Evolutionary conservation across 2,329 filamentous ascomycete genomes (phyloP).

Genomic region (Stachybotrys chartarum): DNA sequence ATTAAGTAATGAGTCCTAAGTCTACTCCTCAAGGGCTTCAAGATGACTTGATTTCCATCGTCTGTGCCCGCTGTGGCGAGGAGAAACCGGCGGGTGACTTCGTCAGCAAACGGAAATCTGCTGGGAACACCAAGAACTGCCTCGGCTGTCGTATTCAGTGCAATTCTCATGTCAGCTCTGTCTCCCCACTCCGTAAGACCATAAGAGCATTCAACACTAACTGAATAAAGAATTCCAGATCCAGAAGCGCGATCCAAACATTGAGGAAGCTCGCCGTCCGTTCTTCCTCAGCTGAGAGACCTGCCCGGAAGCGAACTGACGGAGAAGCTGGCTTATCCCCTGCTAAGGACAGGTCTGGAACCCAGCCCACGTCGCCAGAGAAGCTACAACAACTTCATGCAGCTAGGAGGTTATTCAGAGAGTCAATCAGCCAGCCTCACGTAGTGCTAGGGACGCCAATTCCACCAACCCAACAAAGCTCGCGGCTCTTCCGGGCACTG

Average conservation of each 20-base stretch:
- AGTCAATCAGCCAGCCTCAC: background rate
- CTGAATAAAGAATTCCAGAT: conserved; percentile 7
- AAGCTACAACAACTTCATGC: background rate
- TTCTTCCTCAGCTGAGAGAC: conserved; percentile 3
- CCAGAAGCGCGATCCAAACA: conserved; percentile 1
- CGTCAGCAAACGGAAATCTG: conserved; percentile 1
- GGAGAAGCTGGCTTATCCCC: background rate
- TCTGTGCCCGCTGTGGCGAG: conserved; percentile 3
- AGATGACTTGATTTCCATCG: conserved; percentile 4
- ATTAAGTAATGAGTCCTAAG: conserved; percentile 3
- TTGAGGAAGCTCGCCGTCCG: conserved; percentile 2
- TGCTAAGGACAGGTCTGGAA: background rate
- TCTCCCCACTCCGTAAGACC: background rate
- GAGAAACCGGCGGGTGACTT: conserved; percentile 4
- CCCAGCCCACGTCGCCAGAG: background rate
- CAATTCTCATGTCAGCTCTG: conserved; percentile 3
- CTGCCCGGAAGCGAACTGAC: background rate
- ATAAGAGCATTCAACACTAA: conserved; percentile 1
- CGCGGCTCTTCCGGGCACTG: conserved; percentile 1
- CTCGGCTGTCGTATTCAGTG: conserved; percentile 1
- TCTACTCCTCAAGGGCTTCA: conserved; percentile 1
- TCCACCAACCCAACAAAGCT: conserved; percentile 1
- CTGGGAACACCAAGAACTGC: conserved; percentile 1
- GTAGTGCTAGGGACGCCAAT: background rate
- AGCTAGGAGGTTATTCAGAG: background rate